Base-by-base conservation (phyloP, 805 yeast genomes). In the Pichia rugopelliculosa region DNA sequence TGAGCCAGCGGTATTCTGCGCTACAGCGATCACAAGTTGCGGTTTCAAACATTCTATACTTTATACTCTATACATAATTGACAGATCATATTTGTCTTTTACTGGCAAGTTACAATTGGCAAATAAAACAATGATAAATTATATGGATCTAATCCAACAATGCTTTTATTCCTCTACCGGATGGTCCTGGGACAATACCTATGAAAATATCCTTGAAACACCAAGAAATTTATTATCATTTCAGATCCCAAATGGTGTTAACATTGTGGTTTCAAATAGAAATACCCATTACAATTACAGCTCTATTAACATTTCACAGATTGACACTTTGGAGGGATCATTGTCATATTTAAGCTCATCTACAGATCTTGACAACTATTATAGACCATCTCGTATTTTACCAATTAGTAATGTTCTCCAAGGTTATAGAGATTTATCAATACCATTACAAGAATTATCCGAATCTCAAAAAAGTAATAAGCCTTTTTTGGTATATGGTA, bases 91-190 rank as follows among this genome's bases (percentile, higher is more conserved):
- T 30, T 30, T 30, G 18, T 30, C n/a, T 1, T 15, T n/a, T n/a
- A n/a, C 34, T 15, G n/a, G 34, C 2, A 30, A 22, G 12, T 6
- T 11, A 10, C 27, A 27, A 22, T 22, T 37, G 39, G 6, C 7
- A 20, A 4, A 42, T n/a, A 6, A 30, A 30, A n/a, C 34, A n/a
- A 88, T 88, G 96, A 70, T 81, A 52, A 75, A 79, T 39, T 90
- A 85, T 68, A 88, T 91, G 96, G 96, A 91, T 56, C 84, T 83
- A 63, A 76, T 91, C 27, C 82, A 83, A 56, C 73, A 76, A 64
- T 77, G 86, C 55, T 91, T 86, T 67, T 77, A 83, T 62, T 65
- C 71, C 36, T 63, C 83, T 22, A 81, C 95, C 1, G 74, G 75
- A 6, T 90, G 97, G 97, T 80, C 82, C 56, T 77, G 78, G 48